These are phyloP conservation scores for Coemansia sp. DNA, from an alignment of 192 early-diverging fungal genomes.

Conservation along the genomic window DNA sequence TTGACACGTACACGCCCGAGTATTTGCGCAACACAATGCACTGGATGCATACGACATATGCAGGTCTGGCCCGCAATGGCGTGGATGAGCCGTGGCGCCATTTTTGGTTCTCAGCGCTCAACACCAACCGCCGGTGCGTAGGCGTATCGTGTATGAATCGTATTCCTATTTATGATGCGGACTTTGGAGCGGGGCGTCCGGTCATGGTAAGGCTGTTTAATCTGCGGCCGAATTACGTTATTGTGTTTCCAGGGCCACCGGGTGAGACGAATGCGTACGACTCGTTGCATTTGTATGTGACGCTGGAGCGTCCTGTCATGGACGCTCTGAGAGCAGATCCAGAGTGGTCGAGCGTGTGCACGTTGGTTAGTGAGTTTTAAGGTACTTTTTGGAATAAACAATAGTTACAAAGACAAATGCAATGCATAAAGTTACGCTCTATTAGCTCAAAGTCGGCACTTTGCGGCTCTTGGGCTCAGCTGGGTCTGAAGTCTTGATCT, in stretches of 20 bases:
- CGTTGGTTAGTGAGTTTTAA: slow-evolving; percentile 26
- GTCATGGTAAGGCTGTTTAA: slow-evolving; percentile 45
- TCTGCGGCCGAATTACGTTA: slow-evolving; percentile 42
- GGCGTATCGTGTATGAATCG: slow-evolving; percentile 49
- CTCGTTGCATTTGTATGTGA: slow-evolving; percentile 42
- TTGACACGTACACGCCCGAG: slow-evolving; percentile 23
- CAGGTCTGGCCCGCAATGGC: slow-evolving; percentile 9
- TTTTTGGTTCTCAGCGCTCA: slow-evolving; percentile 46
- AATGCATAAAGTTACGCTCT: too few species aligned
- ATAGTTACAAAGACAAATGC: too few species aligned
- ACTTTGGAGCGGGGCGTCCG: slow-evolving; percentile 42
- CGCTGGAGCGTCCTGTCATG: slow-evolving; percentile 36
- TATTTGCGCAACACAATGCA: slow-evolving; percentile 34
- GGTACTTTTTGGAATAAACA: not conserved
- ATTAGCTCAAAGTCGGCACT: not conserved
- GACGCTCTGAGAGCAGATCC: slow-evolving; percentile 29
- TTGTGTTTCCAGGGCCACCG: slow-evolving; percentile 50
- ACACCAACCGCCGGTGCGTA: slow-evolving; percentile 25
- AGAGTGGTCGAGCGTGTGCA: slow-evolving; percentile 26
- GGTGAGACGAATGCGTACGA: not conserved
- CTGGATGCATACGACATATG: slow-evolving; percentile 36
- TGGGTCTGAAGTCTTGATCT: not conserved
- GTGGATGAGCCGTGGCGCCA: slow-evolving; percentile 41
- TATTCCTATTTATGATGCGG: slow-evolving; percentile 44
- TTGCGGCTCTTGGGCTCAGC: not conserved